A percentile compares a stretch with the other conserved stretches of the same genome.
Conservation (phyloP, 129 eudicot species). For the Pseudognaphalium luteoalbum region DNA sequence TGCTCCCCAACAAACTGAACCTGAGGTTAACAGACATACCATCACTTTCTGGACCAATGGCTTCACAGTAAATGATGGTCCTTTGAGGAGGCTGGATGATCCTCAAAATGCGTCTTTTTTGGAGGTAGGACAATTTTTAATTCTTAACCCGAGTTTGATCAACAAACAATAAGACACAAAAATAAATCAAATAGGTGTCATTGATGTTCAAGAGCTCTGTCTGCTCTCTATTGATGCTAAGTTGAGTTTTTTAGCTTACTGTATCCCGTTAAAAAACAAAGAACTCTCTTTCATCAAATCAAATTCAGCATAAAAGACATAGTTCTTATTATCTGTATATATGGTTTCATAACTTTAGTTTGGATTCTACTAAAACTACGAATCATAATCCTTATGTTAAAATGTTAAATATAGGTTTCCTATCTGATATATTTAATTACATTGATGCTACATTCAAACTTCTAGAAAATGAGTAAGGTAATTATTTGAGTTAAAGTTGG, state of each 20-base stretch:
- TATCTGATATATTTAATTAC: no score
- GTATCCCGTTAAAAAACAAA: not conserved
- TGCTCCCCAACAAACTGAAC: constrained; percentile 49
- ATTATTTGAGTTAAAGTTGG: not conserved
- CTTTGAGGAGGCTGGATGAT: constrained; percentile 81
- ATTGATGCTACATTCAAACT: not conserved
- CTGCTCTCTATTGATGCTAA: not conserved
- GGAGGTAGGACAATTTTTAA: constrained; percentile 47
- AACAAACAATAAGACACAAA: not conserved
- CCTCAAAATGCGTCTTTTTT: constrained; percentile 84
- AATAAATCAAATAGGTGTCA: not conserved
- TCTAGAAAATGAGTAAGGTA: no score
- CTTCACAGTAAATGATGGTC: constrained; percentile 84
- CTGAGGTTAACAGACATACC: constrained; percentile 52
- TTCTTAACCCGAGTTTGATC: not conserved
- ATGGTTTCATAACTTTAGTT: not conserved
- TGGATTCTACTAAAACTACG: not conserved
- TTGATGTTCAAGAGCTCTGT: not conserved
- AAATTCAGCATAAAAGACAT: not conserved
- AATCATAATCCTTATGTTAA: not conserved
- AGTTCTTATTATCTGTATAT: not conserved
- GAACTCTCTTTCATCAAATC: not conserved
- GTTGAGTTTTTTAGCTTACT: not conserved
- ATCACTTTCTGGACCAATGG: constrained; percentile 92
- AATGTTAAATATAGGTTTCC: not conserved